Evolutionary conservation across 176 grass and related monocot species (phyloP), one percentile per base, ranked within the genome.

Genomic region (Ensete glaucum): DNA sequence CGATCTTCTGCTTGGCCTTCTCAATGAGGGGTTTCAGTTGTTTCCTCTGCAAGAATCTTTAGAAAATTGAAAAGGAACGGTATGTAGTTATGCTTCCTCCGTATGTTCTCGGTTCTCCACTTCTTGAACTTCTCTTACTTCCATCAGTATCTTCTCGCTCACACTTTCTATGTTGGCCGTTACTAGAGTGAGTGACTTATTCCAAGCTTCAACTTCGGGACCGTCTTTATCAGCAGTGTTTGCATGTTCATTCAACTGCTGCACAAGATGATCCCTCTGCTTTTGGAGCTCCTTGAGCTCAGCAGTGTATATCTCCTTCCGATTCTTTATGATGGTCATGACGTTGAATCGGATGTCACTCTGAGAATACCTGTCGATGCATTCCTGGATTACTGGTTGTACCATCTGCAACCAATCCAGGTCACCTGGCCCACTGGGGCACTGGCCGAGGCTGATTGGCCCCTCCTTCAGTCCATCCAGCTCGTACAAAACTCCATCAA

Each of bases 121-220:
- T 94, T 99, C 67, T 99, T 99, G 12, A 83, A 74, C 84, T 99
- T 98, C 67, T 98, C 90, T 78, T 98, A 23, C 90, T 81, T 99
- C 95, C 95, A 94, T 99, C 85, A 99, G 89, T 80, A 94, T 99
- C 76, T 93, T 99, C 88, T 99, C 88, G 0, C 88, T 99, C 58
- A 89, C 95, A 62, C 74, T 81, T 76, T 99, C 95, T 6, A 99
- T 99, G 20, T 84, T 82, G 73, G 84, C 79, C 54, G 95, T 88
- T 19, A 99, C 95, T 84, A 94, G 90, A 8, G 90, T 80, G 0
- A 94, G 84, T 0, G 90, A 91, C 81, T 76, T 84, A 66, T 99
- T 88, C 52, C 93, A 76, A 9, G 84, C 64, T 62, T 87, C 76
- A 48, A 78, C 77, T 27, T n/a, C 34, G 22, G 1, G 76, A 76